Evolutionary conservation across 1,284 basidiomycete genomes (phyloP), one percentile per base, ranked within the genome.

Genomic region (Anthracocystis walkeri): DNA sequence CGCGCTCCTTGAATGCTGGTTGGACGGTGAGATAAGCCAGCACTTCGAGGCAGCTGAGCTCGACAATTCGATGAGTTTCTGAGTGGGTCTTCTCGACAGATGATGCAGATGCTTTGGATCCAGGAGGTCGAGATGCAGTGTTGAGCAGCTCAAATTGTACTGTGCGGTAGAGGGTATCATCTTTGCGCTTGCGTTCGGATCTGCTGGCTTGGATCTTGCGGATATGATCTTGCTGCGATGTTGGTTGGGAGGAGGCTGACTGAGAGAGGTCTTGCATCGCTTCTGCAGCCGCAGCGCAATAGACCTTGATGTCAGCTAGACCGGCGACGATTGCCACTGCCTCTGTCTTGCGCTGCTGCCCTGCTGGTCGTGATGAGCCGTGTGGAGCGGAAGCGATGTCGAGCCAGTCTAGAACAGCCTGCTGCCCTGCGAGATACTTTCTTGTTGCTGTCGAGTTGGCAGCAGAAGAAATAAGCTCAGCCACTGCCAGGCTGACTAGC

Each of bases 11-110:
- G 55, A 67, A 67, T 0, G 54, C 35, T 0, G 81, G 57, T 29
- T 69, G 60, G 5, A 75, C 59, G 8, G 74, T 71, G 31, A 84
- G 73, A 58, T 82, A 83, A 41, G 78, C 68, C 8, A 84, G 45
- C 3, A 65, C 69, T 46, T 84, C 82, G 16, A 82, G 72, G 20
- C 77, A 75, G 41, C 56, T 61, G 31, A 67, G 78, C 53, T 65
- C 56, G 6, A 50, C 33, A 4, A 29, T 21, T 12, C 64, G 63
- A 11, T 46, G 31, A 27, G 25, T 14, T 12, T 66, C 58, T 14
- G 53, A 40, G n/a, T 38, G 40, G 14, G 20, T 21, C 10, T n/a
- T 38, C 2, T 58, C 42, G 21, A 52, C 29, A 10, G 25, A 7
- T 10, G 56, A 49, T 16, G 48, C 20, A 3, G 14, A 0, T 7